Percentiles rank a stretch among this genome's conserved stretches.
phyloP scores from a whole-genome alignment of 768 basidiomycete species.

The Serendipita sp. region DNA sequence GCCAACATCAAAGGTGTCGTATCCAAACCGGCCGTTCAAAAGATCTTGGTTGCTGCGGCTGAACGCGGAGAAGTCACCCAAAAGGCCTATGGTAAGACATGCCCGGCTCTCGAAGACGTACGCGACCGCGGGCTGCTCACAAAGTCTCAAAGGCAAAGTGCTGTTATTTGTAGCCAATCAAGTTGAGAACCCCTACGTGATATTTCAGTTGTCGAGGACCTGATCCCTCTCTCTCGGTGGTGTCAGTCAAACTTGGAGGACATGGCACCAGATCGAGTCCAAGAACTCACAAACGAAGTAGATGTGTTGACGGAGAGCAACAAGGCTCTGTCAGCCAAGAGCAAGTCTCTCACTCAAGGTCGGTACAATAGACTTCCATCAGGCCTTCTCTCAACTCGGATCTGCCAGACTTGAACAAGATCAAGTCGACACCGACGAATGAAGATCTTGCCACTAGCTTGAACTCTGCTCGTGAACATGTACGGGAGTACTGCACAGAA shows the following conservation, averaged over 20 bases:
- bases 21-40: slow-evolving; percentile 69
- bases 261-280: slow-evolving; percentile 44
- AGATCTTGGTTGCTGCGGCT: slow-evolving; percentile 65
- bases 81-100: slow-evolving; percentile 57
- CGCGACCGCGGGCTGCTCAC: neutral
- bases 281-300: slow-evolving; percentile 42
- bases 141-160: slow-evolving; percentile 44
- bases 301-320: slow-evolving; percentile 44
- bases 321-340: slow-evolving; percentile 32
- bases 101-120: neutral
- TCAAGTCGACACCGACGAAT: slow-evolving; percentile 55
- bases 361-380: slow-evolving; percentile 8
- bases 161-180: slow-evolving; percentile 73
- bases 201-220: neutral
- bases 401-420: slow-evolving; percentile 42
- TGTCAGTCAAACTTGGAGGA: slow-evolving; percentile 48
- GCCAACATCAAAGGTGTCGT: slow-evolving; percentile 85
- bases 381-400: no score
- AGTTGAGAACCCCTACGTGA: slow-evolving; percentile 13
- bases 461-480: slow-evolving; percentile 33
- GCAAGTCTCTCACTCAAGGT: slow-evolving; percentile 37
- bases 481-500: slow-evolving; percentile 21
- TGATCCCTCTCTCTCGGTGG: neutral
- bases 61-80: slow-evolving; percentile 71
- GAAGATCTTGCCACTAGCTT: slow-evolving; percentile 43